A percentile compares a stretch with the other conserved stretches of the same genome.
These are phyloP conservation scores for Ceratobasidium sp. DNA, from an alignment of 1,284 basidiomycete species.

Conservation along the genomic window DNA sequence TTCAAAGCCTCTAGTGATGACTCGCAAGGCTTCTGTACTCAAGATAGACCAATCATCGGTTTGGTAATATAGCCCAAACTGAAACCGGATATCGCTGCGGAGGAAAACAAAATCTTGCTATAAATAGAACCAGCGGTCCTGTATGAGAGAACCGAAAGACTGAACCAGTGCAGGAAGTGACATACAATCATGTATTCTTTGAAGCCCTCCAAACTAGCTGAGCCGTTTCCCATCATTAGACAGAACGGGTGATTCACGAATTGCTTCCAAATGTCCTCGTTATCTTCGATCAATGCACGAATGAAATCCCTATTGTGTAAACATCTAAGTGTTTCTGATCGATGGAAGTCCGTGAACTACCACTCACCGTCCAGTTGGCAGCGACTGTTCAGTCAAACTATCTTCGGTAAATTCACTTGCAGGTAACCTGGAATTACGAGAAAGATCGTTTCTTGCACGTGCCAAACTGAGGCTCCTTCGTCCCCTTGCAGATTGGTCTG, in stretches of 20 bases:
- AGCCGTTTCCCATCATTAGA: not conserved
- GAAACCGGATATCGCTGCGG: not conserved
- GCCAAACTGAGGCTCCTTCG: too few species aligned
- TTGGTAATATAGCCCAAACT: not conserved
- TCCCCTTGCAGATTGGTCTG: too few species aligned
- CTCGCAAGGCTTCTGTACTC: not conserved
- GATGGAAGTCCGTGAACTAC: too few species aligned
- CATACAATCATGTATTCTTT: not conserved
- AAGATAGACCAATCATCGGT: not conserved
- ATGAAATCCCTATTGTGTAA: not conserved
- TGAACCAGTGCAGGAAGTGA: not conserved
- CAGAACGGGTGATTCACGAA: not conserved
- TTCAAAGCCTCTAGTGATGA: not conserved
- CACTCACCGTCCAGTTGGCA: too few species aligned
- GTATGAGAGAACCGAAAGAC: too few species aligned
- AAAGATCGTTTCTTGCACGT: too few species aligned
- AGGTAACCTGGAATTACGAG: too few species aligned
- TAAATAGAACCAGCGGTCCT: not conserved
- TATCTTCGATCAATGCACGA: not conserved
- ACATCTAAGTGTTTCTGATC: too few species aligned
- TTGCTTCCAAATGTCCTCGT: not conserved
- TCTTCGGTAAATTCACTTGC: too few species aligned
- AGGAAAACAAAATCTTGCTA: slow-evolving; percentile 8
- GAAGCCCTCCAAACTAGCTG: not conserved
- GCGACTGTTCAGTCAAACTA: too few species aligned